Percentiles rank a stretch among this genome's conserved stretches.
Evolutionary conservation across 2,329 filamentous ascomycete species (phyloP).

Genomic region (Pseudogymnoascus sp.): DNA sequence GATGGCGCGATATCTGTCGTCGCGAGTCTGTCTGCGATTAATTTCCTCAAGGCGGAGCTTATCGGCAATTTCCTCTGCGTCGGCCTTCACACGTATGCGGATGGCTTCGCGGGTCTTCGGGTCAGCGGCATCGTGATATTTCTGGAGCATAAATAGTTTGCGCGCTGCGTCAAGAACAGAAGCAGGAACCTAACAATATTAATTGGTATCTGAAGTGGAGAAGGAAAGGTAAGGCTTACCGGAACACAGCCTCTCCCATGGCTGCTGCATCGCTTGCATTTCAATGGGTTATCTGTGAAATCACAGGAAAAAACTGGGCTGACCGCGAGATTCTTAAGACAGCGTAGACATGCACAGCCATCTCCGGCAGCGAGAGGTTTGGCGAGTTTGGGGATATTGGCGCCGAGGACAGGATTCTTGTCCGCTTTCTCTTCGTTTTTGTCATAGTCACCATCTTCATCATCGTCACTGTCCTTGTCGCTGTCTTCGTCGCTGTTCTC

Average conservation of each 20-base stretch:
- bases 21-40: background rate
- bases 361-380: background rate
- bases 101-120: background rate
- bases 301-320: background rate
- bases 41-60: background rate
- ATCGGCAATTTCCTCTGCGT: background rate
- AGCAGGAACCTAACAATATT: background rate
- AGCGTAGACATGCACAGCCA: background rate
- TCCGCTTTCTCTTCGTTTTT: background rate
- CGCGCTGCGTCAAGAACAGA: background rate
- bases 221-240: background rate
- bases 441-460: background rate
- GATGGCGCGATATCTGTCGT: background rate
- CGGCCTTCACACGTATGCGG: background rate
- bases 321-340: background rate
- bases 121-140: background rate
- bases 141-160: background rate
- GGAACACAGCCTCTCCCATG: background rate
- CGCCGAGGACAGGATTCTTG: background rate
- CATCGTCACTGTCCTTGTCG: background rate
- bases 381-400: background rate
- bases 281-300: background rate
- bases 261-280: background rate
- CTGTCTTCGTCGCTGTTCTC: background rate
- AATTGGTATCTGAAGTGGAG: background rate